These are phyloP conservation scores for Populus tomentosa DNA, from an alignment of 441 rosid genomes.

Conservation along the genomic window DNA sequence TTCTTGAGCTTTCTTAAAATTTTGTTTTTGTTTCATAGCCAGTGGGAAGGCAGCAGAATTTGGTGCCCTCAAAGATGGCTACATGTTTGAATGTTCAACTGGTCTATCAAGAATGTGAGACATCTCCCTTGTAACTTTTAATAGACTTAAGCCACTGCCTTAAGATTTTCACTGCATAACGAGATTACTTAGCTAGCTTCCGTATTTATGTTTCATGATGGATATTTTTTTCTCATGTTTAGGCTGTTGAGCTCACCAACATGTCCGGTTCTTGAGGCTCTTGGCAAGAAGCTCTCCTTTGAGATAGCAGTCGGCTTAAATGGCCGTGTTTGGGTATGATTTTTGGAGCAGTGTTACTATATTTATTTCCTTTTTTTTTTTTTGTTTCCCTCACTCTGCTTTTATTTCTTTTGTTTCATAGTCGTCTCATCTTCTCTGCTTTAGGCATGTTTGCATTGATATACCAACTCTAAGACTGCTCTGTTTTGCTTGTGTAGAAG, in stretches of 20 bases:
- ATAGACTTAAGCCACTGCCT: background rate
- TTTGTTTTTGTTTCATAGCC: conserved; percentile 34
- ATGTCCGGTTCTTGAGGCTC: conserved; percentile 82
- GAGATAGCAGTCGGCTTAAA: conserved; percentile 85
- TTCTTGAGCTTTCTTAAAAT: conserved; percentile 4
- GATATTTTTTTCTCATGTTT: background rate
- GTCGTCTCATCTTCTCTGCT: background rate
- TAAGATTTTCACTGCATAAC: background rate
- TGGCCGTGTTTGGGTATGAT: conserved; percentile 81
- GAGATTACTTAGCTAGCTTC: background rate
- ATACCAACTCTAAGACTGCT: background rate
- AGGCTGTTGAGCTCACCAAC: conserved; percentile 66
- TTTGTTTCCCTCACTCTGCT: background rate
- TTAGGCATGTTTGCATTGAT: too few species aligned
- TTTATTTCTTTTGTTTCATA: background rate
- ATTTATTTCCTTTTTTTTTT: background rate
- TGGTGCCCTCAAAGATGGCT: conserved; percentile 79
- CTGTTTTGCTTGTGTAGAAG: background rate
- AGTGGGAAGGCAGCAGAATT: conserved; percentile 82
- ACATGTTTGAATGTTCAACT: conserved; percentile 82
- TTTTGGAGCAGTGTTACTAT: background rate
- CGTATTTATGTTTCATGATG: background rate
- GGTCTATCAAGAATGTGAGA: conserved; percentile 82
- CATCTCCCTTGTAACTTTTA: background rate
- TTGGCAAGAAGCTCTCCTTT: conserved; percentile 78